Conservation (phyloP, 139 green algal genomes). For the Closterium sp. region DNA sequence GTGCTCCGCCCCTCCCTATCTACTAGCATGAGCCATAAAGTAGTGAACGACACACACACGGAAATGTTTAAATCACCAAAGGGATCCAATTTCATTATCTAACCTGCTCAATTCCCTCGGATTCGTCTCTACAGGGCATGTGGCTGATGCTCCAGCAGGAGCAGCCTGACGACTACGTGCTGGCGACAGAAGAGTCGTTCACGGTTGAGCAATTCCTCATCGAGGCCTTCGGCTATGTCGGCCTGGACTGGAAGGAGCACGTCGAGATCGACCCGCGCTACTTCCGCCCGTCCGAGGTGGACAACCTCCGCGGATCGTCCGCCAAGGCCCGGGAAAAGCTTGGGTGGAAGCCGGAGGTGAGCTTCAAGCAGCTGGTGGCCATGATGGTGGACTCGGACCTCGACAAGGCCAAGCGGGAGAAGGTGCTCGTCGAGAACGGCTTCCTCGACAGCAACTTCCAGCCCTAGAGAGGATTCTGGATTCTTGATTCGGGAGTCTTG, state of each 20-base stretch:
- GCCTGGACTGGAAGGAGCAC: slow-evolving; percentile 47
- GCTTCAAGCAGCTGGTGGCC: slow-evolving; percentile 60
- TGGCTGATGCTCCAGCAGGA: slow-evolving; percentile 78
- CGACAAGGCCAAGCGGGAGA: slow-evolving; percentile 42
- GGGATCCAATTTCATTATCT: not conserved
- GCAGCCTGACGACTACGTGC: slow-evolving; percentile 69
- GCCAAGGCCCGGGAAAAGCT: slow-evolving; percentile 62
- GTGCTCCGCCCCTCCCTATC: too few species aligned
- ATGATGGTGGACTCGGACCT: slow-evolving; percentile 77
- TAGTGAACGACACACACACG: not conserved
- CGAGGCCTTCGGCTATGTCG: slow-evolving; percentile 44
- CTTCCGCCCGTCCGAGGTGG: slow-evolving; percentile 75
- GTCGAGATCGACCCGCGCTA: slow-evolving; percentile 57
- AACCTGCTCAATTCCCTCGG: not conserved
- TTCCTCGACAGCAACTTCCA: slow-evolving; percentile 6
- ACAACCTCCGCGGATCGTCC: slow-evolving; percentile 66
- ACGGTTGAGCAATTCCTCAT: slow-evolving; percentile 39
- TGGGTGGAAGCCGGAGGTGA: slow-evolving; percentile 62
- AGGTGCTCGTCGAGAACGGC: slow-evolving; percentile 33
- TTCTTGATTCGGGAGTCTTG: not conserved
- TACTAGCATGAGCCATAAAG: too few species aligned
- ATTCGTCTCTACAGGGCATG: slow-evolving; percentile 52
- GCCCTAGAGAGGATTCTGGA: not conserved
- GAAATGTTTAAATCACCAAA: too few species aligned
- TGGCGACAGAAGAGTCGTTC: slow-evolving; percentile 59